Conservation (phyloP, 129 eudicot species). For the Oenanthe sinensis region DNA sequence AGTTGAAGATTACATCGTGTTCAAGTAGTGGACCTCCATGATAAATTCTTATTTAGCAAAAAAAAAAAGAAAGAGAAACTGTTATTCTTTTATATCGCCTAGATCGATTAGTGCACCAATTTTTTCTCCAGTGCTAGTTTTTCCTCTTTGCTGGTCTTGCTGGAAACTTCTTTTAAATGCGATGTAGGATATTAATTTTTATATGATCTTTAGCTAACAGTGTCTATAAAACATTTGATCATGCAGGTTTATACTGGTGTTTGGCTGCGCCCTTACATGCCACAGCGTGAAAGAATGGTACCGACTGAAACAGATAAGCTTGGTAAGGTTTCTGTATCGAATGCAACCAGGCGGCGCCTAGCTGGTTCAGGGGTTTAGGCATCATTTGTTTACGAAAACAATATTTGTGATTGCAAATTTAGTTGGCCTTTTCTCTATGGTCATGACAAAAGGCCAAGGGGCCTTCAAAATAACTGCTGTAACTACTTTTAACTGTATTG, state of each 20-base stretch:
- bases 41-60: neutral
- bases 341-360: slow-evolving; percentile 78
- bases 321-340: slow-evolving; percentile 78
- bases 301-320: slow-evolving; percentile 47
- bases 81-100: neutral
- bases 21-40: neutral
- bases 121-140: neutral
- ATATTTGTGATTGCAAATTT: neutral
- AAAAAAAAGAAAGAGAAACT: neutral
- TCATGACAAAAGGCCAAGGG: neutral
- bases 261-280: slow-evolving; percentile 70
- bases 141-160: neutral
- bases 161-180: neutral
- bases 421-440: neutral
- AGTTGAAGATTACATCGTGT: neutral
- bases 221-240: neutral
- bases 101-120: neutral
- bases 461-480: neutral
- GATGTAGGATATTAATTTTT: neutral
- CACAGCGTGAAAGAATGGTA: slow-evolving; percentile 58
- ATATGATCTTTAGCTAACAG: neutral
- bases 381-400: neutral
- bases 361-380: slow-evolving; percentile 61
- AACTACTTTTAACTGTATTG: neutral
- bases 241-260: slow-evolving; percentile 90